A percentile compares a stretch with the other conserved stretches of the same genome.
These are phyloP conservation scores for Puccinia triticina DNA, from an alignment of 1,284 basidiomycete species.

Conservation along the genomic window DNA sequence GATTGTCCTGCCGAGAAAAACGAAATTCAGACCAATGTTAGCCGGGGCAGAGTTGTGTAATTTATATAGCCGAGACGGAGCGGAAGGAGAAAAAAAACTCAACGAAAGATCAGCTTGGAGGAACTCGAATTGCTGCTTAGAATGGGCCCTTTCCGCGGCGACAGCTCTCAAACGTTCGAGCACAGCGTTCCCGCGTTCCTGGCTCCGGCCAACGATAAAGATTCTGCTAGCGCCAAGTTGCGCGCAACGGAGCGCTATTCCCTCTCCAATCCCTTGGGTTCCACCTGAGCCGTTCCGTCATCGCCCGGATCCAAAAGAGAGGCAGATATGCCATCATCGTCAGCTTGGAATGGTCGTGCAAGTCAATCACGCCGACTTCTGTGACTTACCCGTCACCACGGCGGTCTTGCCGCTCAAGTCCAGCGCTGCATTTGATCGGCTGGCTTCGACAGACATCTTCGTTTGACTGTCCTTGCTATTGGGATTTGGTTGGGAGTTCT, in stretches of 20 bases:
- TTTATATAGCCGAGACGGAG: background rate
- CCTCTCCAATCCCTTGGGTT: constrained; percentile 43
- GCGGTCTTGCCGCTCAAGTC: constrained; percentile 55
- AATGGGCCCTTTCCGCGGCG: background rate
- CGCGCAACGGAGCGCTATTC: constrained; percentile 1
- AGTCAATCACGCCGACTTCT: constrained; percentile 11
- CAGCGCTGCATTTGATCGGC: constrained; percentile 53
- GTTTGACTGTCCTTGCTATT: background rate
- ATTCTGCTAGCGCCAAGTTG: constrained; percentile 58
- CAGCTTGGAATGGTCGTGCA: constrained; percentile 53
- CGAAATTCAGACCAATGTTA: background rate
- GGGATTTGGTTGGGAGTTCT: background rate
- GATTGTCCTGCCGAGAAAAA: constrained; percentile 29
- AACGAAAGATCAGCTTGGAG: constrained; percentile 50
- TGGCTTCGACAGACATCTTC: constrained; percentile 53
- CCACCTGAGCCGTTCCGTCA: constrained; percentile 2
- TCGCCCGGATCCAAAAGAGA: constrained; percentile 49
- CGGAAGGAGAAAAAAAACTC: constrained; percentile 5
- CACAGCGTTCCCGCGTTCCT: constrained; percentile 56
- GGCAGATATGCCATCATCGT: constrained; percentile 52
- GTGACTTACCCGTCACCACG: constrained; percentile 55
- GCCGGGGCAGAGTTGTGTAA: background rate
- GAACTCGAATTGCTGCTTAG: constrained; percentile 35
- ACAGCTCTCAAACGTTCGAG: constrained; percentile 55
- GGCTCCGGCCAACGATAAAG: constrained; percentile 60